Evolutionary conservation across 805 yeast species (phyloP).

Genomic region (Nakazawaea sp.): DNA sequence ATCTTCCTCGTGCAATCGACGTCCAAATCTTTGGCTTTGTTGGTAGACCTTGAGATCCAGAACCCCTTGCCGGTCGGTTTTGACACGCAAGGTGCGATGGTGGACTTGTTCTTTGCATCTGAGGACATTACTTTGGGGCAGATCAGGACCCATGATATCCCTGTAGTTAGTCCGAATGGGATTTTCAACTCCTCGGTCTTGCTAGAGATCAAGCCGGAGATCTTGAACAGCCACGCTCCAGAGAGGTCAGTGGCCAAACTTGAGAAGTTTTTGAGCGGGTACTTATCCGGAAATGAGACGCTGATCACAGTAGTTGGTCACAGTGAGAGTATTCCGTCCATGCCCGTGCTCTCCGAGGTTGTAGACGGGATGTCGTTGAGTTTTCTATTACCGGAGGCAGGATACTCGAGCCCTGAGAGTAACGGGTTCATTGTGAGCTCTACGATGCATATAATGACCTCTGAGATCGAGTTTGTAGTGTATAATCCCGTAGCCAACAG

Average conservation of each 20-base stretch:
- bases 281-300: conserved; percentile 31
- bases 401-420: conserved; percentile 5
- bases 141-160: conserved; percentile 16
- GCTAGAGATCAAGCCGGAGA: conserved; percentile 15
- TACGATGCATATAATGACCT: conserved; percentile 46
- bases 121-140: conserved; percentile 29
- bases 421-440: conserved; percentile 39
- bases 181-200: conserved; percentile 17
- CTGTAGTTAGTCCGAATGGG: conserved; percentile 16
- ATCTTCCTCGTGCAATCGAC: conserved; percentile 24
- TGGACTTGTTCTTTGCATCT: conserved; percentile 22
- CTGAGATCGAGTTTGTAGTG: conserved; percentile 46
- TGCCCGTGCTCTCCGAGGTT: conserved; percentile 19
- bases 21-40: conserved; percentile 17
- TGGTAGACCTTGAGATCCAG: conserved; percentile 22
- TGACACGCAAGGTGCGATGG: conserved; percentile 17
- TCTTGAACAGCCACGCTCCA: conserved; percentile 11
- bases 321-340: conserved; percentile 17
- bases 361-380: conserved; percentile 19
- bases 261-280: conserved; percentile 29
- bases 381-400: conserved; percentile 20
- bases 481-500: conserved; percentile 47
- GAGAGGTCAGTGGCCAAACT: conserved; percentile 17
- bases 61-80: conserved; percentile 27
- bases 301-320: conserved; percentile 23